phyloP scores from a whole-genome alignment of 2,329 filamentous ascomycete species.

The Didymella pinodella region DNA sequence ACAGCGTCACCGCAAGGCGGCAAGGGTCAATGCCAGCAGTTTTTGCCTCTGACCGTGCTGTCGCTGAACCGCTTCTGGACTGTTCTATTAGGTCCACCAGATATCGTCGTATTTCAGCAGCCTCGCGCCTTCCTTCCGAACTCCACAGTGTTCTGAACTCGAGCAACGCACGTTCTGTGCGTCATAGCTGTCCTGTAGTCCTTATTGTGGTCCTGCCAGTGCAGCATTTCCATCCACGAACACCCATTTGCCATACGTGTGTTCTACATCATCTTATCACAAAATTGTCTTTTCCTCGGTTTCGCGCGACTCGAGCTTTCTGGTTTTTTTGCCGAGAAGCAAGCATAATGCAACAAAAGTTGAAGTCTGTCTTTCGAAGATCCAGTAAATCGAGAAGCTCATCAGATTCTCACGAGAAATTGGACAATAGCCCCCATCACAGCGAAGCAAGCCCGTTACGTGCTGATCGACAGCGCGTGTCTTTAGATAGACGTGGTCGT shows the following conservation, averaged over 20 bases:
- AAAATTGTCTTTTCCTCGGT: neutral
- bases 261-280: neutral
- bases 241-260: neutral
- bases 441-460: slow-evolving; percentile 4
- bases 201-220: neutral
- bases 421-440: neutral
- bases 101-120: slow-evolving; percentile 5
- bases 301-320: neutral
- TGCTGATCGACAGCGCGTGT: slow-evolving; percentile 6
- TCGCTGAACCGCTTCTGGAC: slow-evolving; percentile 18
- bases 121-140: slow-evolving; percentile 1
- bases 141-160: neutral
- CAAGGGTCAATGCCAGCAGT: neutral
- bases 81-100: slow-evolving; percentile 14
- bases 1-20: slow-evolving; percentile 13
- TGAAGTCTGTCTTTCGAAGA: slow-evolving; percentile 21
- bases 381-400: slow-evolving; percentile 11
- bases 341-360: slow-evolving; percentile 16
- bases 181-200: slow-evolving; percentile 9
- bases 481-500: slow-evolving; percentile 4
- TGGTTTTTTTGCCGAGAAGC: neutral
- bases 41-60: slow-evolving; percentile 11
- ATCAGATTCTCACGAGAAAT: slow-evolving; percentile 1
- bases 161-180: slow-evolving; percentile 4
- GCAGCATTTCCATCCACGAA: neutral